Conservation (phyloP, 179 eudicot species). For the Actinidia chinensis region DNA sequence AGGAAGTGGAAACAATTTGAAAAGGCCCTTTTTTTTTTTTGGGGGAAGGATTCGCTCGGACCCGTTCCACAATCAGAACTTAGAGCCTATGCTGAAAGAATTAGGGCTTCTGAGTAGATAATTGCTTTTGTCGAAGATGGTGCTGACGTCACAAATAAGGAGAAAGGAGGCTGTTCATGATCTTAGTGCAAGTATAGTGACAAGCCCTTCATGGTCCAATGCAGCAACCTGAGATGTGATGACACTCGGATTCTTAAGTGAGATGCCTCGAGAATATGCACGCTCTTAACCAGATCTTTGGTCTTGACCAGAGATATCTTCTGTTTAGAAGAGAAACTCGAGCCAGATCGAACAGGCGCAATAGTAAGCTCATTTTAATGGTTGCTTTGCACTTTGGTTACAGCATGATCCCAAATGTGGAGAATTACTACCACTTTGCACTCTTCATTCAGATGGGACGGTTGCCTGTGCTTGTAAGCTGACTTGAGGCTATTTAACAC, state of each 20-base stretch:
- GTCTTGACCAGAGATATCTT: constrained; percentile 29
- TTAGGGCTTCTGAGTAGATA: constrained; percentile 31
- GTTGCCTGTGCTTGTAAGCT: background rate
- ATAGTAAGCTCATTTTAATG: background rate
- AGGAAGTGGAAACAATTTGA: constrained; percentile 37
- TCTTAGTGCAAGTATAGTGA: constrained; percentile 31
- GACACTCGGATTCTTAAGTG: constrained; percentile 26
- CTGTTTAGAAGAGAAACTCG: constrained; percentile 36
- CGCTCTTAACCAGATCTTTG: constrained; percentile 31
- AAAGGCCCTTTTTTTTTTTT: no score
- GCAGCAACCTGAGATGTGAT: constrained; percentile 44
- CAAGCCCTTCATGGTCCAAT: constrained; percentile 40
- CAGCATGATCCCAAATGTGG: background rate
- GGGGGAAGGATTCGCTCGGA: constrained; percentile 40
- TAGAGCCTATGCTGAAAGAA: constrained; percentile 36
- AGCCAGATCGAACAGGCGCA: constrained; percentile 33
- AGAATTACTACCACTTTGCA: background rate
- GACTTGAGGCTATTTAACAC: background rate
- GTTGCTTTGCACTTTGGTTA: background rate
- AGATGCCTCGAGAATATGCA: constrained; percentile 38
- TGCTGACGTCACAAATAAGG: constrained; percentile 27
- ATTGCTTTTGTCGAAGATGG: constrained; percentile 34
- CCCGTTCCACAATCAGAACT: constrained; percentile 47
- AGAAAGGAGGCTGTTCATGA: constrained; percentile 28
- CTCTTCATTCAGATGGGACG: background rate